phyloP scores from a whole-genome alignment of 169 alveolate genomes.

The Perkinsus chesapeaki region DNA sequence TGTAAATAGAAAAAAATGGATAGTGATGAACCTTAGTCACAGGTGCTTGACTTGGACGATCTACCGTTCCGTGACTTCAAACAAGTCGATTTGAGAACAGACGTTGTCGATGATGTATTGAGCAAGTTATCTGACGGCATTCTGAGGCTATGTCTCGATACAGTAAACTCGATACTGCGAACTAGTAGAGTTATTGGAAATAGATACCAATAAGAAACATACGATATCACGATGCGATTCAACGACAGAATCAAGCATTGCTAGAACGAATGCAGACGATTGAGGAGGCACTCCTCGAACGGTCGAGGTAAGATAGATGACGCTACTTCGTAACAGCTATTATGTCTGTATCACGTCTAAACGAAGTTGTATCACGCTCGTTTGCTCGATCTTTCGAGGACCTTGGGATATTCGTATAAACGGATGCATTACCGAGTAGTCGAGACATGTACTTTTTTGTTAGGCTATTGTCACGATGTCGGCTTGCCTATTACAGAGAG shows the following conservation, averaged over 20 bases:
- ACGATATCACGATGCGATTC: background rate
- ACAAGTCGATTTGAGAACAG: background rate
- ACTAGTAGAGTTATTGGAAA: background rate
- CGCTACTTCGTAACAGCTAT: no score
- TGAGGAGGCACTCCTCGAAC: background rate
- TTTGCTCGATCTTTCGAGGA: no score
- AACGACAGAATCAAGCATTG: background rate
- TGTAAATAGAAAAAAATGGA: no score
- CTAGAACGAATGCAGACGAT: background rate
- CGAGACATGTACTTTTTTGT: background rate
- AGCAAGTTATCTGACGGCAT: background rate
- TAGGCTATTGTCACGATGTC: background rate
- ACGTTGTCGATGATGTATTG: background rate
- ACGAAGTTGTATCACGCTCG: no score
- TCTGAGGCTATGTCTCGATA: background rate
- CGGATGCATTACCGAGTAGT: no score
- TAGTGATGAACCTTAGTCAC: background rate
- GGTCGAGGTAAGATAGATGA: background rate
- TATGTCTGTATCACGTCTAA: no score
- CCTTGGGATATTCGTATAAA: no score
- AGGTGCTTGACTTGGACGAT: background rate
- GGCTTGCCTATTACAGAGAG: background rate
- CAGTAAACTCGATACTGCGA: background rate
- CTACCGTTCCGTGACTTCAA: background rate
- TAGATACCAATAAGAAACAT: background rate